Conservation (phyloP, 768 basidiomycete genomes). For the Mycena polygramma region DNA sequence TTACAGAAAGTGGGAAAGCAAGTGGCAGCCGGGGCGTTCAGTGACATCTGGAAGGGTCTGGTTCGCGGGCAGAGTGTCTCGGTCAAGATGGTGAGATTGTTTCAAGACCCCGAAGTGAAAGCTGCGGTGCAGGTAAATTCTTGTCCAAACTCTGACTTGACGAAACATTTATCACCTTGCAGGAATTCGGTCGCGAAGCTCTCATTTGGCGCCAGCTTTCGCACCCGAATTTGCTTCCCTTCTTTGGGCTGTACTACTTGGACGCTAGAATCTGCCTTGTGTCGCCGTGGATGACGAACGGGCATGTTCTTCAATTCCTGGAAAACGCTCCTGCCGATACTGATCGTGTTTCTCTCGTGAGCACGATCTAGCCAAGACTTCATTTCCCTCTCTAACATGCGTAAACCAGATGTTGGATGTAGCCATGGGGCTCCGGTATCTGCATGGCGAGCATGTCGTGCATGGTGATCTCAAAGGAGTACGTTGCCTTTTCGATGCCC, state of each 20-base stretch:
- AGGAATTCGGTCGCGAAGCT: slow-evolving; percentile 37
- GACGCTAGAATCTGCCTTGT: slow-evolving; percentile 35
- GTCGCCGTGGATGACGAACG: slow-evolving; percentile 24
- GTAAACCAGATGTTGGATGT: slow-evolving; percentile 23
- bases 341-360: slow-evolving; percentile 24
- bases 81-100: slow-evolving; percentile 33
- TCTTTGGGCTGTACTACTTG: slow-evolving; percentile 33
- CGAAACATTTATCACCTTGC: not conserved
- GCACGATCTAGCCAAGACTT: not conserved
- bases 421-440: slow-evolving; percentile 25
- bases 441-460: slow-evolving; percentile 31
- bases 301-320: slow-evolving; percentile 29
- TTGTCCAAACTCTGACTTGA: not conserved
- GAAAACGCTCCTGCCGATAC: slow-evolving; percentile 8
- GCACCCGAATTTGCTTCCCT: slow-evolving; percentile 40
- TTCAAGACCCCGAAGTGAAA: slow-evolving; percentile 17
- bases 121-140: slow-evolving; percentile 19
- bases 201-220: slow-evolving; percentile 39
- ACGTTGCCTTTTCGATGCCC: slow-evolving; percentile 2
- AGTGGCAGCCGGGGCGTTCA: slow-evolving; percentile 35
- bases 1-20: slow-evolving; percentile 31
- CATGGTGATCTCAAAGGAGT: slow-evolving; percentile 41
- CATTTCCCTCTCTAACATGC: not conserved
- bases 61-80: slow-evolving; percentile 37
- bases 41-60: slow-evolving; percentile 31